These are phyloP conservation scores for Syncephalis plumigaleata DNA, from an alignment of 371 early-diverging fungal species.

Conservation along the genomic window DNA sequence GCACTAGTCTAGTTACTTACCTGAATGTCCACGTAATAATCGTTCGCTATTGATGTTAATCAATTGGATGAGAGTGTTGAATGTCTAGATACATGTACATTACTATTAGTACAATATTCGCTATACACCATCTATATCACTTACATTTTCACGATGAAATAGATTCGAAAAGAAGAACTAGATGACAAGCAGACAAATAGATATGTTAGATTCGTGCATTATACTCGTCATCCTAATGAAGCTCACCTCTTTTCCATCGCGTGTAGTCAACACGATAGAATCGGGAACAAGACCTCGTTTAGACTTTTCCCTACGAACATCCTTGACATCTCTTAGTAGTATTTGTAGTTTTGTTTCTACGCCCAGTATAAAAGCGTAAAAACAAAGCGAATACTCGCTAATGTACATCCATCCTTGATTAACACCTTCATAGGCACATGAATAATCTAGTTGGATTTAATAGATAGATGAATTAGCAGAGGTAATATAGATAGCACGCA, in stretches of 20 bases:
- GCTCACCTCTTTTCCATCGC: conserved; percentile 56
- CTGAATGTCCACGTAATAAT: conserved; percentile 56
- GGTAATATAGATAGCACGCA: too few relatives aligned
- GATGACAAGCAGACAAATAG: background rate
- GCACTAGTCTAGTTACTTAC: conserved; percentile 37
- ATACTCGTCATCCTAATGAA: background rate
- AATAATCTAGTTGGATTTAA: conserved; percentile 51
- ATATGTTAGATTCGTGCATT: background rate
- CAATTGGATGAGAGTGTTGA: conserved; percentile 77
- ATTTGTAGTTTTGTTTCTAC: conserved; percentile 79
- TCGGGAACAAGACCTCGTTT: conserved; percentile 82
- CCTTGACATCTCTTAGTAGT: conserved; percentile 77
- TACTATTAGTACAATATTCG: background rate
- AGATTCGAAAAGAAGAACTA: conserved; percentile 84
- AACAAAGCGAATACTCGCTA: conserved; percentile 77
- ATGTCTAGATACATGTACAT: conserved; percentile 24
- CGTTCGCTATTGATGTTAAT: conserved; percentile 75
- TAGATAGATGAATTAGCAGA: too few relatives aligned
- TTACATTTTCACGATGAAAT: conserved; percentile 78
- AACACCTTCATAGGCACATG: conserved; percentile 69
- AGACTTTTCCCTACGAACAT: conserved; percentile 67
- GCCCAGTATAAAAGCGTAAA: conserved; percentile 88
- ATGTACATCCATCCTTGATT: conserved; percentile 97
- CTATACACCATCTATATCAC: too few relatives aligned
- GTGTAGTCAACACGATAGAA: conserved; percentile 65